These are phyloP conservation scores for Dryas integrifolia DNA, from an alignment of 331 rosid genomes.

Conservation along the genomic window DNA sequence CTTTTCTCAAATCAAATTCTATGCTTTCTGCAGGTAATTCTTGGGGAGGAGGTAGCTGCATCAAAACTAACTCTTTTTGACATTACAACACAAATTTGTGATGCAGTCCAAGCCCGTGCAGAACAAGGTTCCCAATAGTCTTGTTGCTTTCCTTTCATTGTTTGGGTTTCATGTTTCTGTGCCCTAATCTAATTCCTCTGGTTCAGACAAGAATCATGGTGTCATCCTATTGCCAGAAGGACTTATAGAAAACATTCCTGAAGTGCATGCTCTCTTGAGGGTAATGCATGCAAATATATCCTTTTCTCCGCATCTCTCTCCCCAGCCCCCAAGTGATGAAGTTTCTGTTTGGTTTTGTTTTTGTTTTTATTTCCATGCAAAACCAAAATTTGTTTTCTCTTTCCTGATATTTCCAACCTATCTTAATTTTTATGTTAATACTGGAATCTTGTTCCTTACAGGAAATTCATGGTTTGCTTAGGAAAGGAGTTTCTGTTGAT, in stretches of 20 bases:
- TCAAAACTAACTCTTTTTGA: slow-evolving; percentile 93
- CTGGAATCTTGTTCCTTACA: slow-evolving; percentile 37
- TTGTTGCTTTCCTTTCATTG: slow-evolving; percentile 14
- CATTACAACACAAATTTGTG: slow-evolving; percentile 73
- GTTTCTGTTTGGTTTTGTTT: not conserved
- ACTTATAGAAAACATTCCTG: slow-evolving; percentile 97
- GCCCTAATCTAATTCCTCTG: slow-evolving; percentile 29
- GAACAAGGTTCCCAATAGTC: slow-evolving; percentile 63
- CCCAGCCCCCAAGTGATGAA: not conserved
- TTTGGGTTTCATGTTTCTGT: slow-evolving; percentile 7
- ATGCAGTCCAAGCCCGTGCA: slow-evolving; percentile 92
- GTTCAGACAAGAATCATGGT: slow-evolving; percentile 85
- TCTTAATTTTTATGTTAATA: not conserved
- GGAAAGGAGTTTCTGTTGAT: slow-evolving; percentile 69
- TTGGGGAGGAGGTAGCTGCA: slow-evolving; percentile 97
- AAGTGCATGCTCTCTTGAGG: slow-evolving; percentile 94
- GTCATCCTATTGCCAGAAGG: slow-evolving; percentile 97
- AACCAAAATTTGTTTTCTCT: not conserved
- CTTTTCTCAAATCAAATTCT: slow-evolving; percentile 4
- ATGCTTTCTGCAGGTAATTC: slow-evolving; percentile 65
- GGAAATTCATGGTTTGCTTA: slow-evolving; percentile 86
- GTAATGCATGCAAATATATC: slow-evolving; percentile 30
- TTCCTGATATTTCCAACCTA: not conserved
- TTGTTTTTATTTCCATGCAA: not conserved
- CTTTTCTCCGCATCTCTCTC: not conserved